Percentiles rank a stretch among this genome's conserved stretches.
Evolutionary conservation across 208 protist genomes (phyloP).

Genomic region (Trypanosoma mega): DNA sequence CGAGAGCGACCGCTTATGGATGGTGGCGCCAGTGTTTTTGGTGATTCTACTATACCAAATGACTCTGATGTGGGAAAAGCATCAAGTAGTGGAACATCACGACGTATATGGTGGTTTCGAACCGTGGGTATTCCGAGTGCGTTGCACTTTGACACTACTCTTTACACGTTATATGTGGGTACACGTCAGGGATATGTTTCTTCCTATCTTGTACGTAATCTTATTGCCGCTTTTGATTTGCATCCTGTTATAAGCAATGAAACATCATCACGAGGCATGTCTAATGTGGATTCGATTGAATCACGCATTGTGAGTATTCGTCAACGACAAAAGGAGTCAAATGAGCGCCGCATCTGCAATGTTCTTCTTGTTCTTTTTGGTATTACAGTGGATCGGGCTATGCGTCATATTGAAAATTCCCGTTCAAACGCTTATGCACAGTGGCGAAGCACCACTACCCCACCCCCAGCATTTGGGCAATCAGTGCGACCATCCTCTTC

Average conservation of each 20-base stretch:
- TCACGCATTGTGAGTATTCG: conserved; percentile 35
- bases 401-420: conserved; percentile 15
- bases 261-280: too few relatives aligned
- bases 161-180: conserved; percentile 65
- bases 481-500: too few relatives aligned
- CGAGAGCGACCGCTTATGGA: not conserved
- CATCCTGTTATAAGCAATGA: conserved; percentile 32
- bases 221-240: conserved; percentile 64
- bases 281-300: conserved; percentile 14
- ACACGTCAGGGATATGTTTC: conserved; percentile 66
- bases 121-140: conserved; percentile 37
- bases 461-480: too few relatives aligned
- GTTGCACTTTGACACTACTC: conserved; percentile 58
- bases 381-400: conserved; percentile 33
- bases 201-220: conserved; percentile 67
- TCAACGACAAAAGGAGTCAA: conserved; percentile 22
- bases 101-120: conserved; percentile 28
- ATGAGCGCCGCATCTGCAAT: conserved; percentile 43
- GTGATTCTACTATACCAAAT: conserved; percentile 3
- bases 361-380: conserved; percentile 45
- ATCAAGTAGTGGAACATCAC: not conserved
- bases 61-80: not conserved
- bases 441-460: not conserved
- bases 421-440: not conserved
- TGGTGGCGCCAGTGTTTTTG: too few relatives aligned